Base-by-base conservation (phyloP, 306 rosid species). In the Ammopiptanthus mongolicus region DNA sequence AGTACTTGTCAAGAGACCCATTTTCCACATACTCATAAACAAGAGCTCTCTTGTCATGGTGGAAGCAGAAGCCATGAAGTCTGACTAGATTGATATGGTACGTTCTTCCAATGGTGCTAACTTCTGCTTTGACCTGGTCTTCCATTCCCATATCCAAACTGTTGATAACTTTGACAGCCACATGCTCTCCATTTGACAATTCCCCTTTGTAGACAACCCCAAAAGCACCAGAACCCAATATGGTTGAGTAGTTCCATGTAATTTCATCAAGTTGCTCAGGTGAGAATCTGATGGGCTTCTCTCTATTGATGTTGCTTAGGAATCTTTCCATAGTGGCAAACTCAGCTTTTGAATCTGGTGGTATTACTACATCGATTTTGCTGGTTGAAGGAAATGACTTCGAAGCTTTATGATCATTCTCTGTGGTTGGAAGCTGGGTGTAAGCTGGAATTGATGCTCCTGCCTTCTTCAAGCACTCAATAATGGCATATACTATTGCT, bases 61-160 rank as follows among this genome's bases (percentile, higher is more conserved):
- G 76, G 57, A 85, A 85, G 64, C 88, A 85, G 46, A 85, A 85
- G 41, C 88, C 88, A 74, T 56, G 78, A 31, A 85, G 88, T 56
- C 72, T 78, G 5, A 85, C 86, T 31, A 85, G 25, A 79, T 85
- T 85, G 18, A 69, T 55, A 34, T 81, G 88, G 31, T 81, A 85
- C 22, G 88, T 85, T 78, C 88, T 85, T 81, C 86, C 88, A 21
- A 85, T 70, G n/a, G 86, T 81, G 73, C 88, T 68, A 58, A 85
- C 81, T 78, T 85, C 86, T 8, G 88, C 86, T 70, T 78, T 85
- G 73, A 85, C 41, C 37, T 85, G 88, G 22, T 85, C 86, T 34
- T 81, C 88, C 74, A 78, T 72, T 17, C 56, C 79, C 46, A 73
- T 75, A 19, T 74, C 77, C 60, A 74, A 50, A 55, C 67, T 71